Base-by-base conservation (phyloP, 257 asterid genomes). In the Oldenlandia corymbosa region DNA sequence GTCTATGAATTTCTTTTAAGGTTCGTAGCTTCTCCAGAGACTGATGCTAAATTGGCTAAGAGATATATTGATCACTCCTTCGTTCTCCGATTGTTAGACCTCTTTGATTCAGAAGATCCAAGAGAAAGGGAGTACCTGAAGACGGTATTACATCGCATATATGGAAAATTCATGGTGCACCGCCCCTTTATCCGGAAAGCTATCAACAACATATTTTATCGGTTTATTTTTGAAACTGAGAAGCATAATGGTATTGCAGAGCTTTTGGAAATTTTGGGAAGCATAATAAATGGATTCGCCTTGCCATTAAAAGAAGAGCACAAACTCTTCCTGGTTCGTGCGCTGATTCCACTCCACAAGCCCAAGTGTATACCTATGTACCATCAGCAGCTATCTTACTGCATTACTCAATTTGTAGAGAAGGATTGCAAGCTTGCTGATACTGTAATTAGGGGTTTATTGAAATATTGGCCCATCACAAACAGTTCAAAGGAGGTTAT, bases 81-180 rank as follows among this genome's bases (percentile, higher is more conserved):
- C 66, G 83, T 91, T 60, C 68, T 88, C 53, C 83, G 75, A 74
- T 69, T 91, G 63, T 73, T 91, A 52, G 96, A 91, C 79, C 90
- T 86, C 63, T 91, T 91, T 47, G 98, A 91, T 73, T 88, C 98
- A 6, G 95, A 91, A 70, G 96, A 91, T 74, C 98, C 94, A n/a
- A 75, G 98, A 72, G 95, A 91, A 78, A 79, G 98, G 60, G 96
- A 91, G 83, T 88, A 91, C 77, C 73, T 91, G 60, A 91, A 91
- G 79, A 86, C 95, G 20, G 94, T 88, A 52, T 76, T 91, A 31
- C 98, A 91, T 68, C 89, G 96, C n/a, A 76, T 91, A 55, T 91
- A 91, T 62, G 98, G 98, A 21, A 88, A 88, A 75, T 91, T 91
- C 79, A 91, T 91, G 96, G 98, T 91, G 65, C 96, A 91, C 71